Percentiles rank a stretch among this genome's conserved stretches.
Conservation (phyloP, 768 basidiomycete species). For the Boletus pseudo-olivaceus region DNA sequence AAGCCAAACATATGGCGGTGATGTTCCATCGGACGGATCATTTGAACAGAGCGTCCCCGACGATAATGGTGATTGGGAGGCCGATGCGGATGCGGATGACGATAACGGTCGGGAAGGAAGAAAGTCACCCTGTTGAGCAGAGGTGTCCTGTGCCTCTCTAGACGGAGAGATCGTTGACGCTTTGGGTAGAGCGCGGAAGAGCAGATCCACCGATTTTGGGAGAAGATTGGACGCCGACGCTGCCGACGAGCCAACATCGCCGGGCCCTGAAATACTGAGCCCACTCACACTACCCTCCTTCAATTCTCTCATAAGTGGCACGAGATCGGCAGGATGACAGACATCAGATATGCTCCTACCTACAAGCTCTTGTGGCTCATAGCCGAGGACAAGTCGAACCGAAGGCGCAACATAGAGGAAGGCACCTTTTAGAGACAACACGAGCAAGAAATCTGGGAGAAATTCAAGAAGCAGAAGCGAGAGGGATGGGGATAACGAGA, state of each 20-base stretch:
- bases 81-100: neutral
- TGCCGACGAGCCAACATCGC: constrained; percentile 15
- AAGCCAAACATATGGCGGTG: constrained; percentile 74
- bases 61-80: neutral
- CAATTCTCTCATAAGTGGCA: constrained; percentile 87
- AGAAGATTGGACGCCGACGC: constrained; percentile 4
- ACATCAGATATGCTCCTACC: constrained; percentile 76
- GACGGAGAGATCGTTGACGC: constrained; percentile 5
- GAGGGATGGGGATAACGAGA: constrained; percentile 41
- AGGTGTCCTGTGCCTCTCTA: neutral
- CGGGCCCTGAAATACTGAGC: constrained; percentile 13
- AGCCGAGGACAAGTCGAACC: constrained; percentile 75
- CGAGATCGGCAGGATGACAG: constrained; percentile 86
- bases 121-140: neutral
- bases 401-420: constrained; percentile 92
- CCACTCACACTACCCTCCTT: constrained; percentile 52
- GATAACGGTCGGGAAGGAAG: neutral
- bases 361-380: constrained; percentile 79
- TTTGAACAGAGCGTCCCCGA: neutral
- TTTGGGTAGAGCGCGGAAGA: constrained; percentile 80
- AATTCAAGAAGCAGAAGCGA: constrained; percentile 53
- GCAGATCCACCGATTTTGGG: constrained; percentile 70
- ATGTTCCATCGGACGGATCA: neutral
- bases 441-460: constrained; percentile 80
- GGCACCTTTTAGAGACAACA: constrained; percentile 86